These are phyloP conservation scores for Suhomyces sp. DNA, from an alignment of 805 yeast species.

Conservation along the genomic window DNA sequence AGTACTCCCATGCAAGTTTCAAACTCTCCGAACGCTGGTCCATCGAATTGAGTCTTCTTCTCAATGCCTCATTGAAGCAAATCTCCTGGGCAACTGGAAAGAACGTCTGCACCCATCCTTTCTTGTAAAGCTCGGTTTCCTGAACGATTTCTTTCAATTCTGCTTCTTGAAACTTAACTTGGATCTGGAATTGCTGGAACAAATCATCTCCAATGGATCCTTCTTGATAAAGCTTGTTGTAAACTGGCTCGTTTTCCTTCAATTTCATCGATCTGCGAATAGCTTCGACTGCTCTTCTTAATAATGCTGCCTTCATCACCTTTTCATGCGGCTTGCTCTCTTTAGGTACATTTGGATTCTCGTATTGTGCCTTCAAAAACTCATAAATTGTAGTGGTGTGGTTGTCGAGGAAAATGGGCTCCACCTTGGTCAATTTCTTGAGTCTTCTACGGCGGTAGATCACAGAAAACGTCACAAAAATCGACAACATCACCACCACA, in stretches of 20 bases:
- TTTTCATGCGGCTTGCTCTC: conserved; percentile 67
- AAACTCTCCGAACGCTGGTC: conserved; percentile 36
- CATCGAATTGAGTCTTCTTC: conserved; percentile 62
- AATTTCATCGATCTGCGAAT: conserved; percentile 78
- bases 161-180: conserved; percentile 71
- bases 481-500: conserved; percentile 62
- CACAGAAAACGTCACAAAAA: conserved; percentile 67
- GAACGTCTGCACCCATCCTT: conserved; percentile 77
- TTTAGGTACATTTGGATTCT: conserved; percentile 32
- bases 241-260: conserved; percentile 71
- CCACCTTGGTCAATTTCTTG: conserved; percentile 52
- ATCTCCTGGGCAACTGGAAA: conserved; percentile 84
- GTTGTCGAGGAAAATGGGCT: conserved; percentile 73
- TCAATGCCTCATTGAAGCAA: conserved; percentile 86
- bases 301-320: conserved; percentile 59
- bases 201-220: conserved; percentile 92
- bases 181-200: conserved; percentile 74
- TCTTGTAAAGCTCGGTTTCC: conserved; percentile 71
- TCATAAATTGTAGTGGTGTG: conserved; percentile 61
- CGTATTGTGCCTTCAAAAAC: conserved; percentile 49
- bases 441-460: conserved; percentile 60
- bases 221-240: conserved; percentile 71
- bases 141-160: conserved; percentile 73
- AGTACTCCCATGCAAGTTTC: conserved; percentile 35
- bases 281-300: conserved; percentile 75